Percentiles rank a stretch among this genome's conserved stretches.
phyloP scores from a whole-genome alignment of 306 rosid species.

The Quercus alba region DNA sequence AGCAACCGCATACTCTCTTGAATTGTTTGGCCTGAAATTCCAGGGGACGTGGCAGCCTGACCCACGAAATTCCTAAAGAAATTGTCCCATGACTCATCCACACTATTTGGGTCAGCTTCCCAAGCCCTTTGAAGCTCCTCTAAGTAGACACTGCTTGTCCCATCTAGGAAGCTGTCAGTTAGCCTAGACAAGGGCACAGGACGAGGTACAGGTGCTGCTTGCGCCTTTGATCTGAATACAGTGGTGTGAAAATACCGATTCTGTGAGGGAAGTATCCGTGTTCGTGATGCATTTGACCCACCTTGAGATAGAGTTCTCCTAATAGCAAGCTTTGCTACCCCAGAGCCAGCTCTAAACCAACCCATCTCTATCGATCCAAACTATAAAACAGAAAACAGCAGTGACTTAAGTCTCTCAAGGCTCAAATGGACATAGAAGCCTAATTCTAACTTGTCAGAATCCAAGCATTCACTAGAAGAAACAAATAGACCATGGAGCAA shows the following conservation, averaged over 20 bases:
- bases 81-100: constrained; percentile 97
- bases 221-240: constrained; percentile 49
- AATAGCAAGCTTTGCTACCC: constrained; percentile 69
- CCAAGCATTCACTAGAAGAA: not conserved
- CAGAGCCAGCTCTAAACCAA: constrained; percentile 84
- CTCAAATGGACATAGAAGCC: constrained; percentile 3
- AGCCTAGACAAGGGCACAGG: constrained; percentile 91
- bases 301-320: constrained; percentile 53
- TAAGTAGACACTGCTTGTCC: constrained; percentile 89
- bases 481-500: not conserved
- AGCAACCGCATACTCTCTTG: constrained; percentile 97
- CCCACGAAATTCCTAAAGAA: constrained; percentile 95
- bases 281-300: constrained; percentile 53
- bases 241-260: constrained; percentile 61
- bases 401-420: not conserved
- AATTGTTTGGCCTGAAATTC: constrained; percentile 93
- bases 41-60: constrained; percentile 81
- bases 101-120: constrained; percentile 93
- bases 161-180: constrained; percentile 90
- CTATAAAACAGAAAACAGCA: constrained; percentile 2
- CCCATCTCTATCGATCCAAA: constrained; percentile 47
- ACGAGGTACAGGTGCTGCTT: constrained; percentile 74
- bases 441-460: not conserved
- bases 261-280: constrained; percentile 48
- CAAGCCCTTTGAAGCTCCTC: constrained; percentile 99